Base-by-base conservation (phyloP, 2,329 filamentous ascomycete species). In the Cyclaneusma minus region DNA sequence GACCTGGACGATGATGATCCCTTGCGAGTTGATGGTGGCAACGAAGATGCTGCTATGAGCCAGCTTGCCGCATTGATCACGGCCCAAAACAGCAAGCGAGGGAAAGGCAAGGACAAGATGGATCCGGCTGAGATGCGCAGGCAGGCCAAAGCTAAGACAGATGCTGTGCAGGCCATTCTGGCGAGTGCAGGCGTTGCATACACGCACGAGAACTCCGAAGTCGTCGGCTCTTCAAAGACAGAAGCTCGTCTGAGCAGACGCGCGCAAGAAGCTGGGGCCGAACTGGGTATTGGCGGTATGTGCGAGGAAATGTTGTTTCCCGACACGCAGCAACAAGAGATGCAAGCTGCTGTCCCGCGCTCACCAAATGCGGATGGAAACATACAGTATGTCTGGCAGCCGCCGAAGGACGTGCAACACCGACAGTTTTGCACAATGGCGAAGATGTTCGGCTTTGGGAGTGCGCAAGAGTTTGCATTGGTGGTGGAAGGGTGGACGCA, bases 341-440 rank as follows among this genome's bases (percentile, higher is more conserved):
- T 14, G 33, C 20, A 28, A 30, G 31, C 17, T 29, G 38, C 20
- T 24, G 31, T 13, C n/a, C n/a, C n/a, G n/a, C n/a, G n/a, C n/a
- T n/a, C n/a, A n/a, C n/a, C n/a, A n/a, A n/a, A n/a, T n/a, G 34
- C 37, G n/a, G 49, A 35, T 21, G 30, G 39, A 1, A 39, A 31
- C 30, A 31, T 41, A 14, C 22, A 29, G 9, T 44, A 42, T 34
- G 50, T 57, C 13, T 50, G 55, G 26, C 59, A 60, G 46, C 87
- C 87, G 0, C 77, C 81, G 0, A 59, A 65, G 27, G 68, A 75
- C 6, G 79, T 94, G 6, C 69, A 71, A 51, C 63, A 64, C 27
- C 64, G 87, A 11, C 85, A 95, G 43, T 92, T 98, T 43, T 92
- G 84, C 51, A 78, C 74, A 14, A 93, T 95, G 81, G 82, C 84